These are phyloP conservation scores for Pseudonitzschia delicatissima DNA, from an alignment of 108 stramenopile genomes.

Conservation along the genomic window DNA sequence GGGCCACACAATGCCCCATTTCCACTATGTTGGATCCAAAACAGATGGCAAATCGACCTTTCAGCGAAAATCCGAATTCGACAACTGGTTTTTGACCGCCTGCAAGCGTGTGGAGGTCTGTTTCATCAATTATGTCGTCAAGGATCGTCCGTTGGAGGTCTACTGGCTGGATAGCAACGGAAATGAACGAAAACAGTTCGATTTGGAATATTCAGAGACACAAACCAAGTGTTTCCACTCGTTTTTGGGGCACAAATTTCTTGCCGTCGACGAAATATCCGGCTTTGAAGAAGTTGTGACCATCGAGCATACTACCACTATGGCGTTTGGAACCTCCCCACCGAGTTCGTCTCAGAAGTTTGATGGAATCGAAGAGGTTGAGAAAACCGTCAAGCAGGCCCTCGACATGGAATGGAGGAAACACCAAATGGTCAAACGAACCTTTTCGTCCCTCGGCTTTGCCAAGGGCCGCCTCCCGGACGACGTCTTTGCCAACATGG, in stretches of 20 bases:
- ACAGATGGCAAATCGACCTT: no score
- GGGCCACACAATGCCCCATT: slow-evolving; percentile 30
- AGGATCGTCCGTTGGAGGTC: slow-evolving; percentile 26
- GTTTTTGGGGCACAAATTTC: slow-evolving; percentile 58
- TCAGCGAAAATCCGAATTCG: slow-evolving; percentile 12
- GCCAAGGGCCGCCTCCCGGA: slow-evolving; percentile 59
- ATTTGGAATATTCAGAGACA: slow-evolving; percentile 44
- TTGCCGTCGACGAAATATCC: slow-evolving; percentile 33
- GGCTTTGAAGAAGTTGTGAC: slow-evolving; percentile 37
- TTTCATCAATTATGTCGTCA: slow-evolving; percentile 54
- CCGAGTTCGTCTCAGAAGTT: slow-evolving; percentile 28
- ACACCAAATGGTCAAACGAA: slow-evolving; percentile 51
- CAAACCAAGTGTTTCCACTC: slow-evolving; percentile 54
- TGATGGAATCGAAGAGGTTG: slow-evolving; percentile 34
- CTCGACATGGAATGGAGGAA: slow-evolving; percentile 49
- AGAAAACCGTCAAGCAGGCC: slow-evolving; percentile 35
- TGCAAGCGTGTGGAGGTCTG: slow-evolving; percentile 53
- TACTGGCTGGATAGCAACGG: slow-evolving; percentile 40
- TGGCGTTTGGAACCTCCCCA: slow-evolving; percentile 45
- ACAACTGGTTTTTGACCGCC: slow-evolving; percentile 19
- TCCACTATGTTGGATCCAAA: no score
- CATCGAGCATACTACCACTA: slow-evolving; percentile 40
- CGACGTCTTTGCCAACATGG: slow-evolving; percentile 75
- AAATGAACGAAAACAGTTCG: not conserved
- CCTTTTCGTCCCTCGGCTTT: slow-evolving; percentile 65